Percentiles rank a stretch among this genome's conserved stretches.
Conservation (phyloP, 352 stramenopile species). For the Globisporangium yorkense region DNA sequence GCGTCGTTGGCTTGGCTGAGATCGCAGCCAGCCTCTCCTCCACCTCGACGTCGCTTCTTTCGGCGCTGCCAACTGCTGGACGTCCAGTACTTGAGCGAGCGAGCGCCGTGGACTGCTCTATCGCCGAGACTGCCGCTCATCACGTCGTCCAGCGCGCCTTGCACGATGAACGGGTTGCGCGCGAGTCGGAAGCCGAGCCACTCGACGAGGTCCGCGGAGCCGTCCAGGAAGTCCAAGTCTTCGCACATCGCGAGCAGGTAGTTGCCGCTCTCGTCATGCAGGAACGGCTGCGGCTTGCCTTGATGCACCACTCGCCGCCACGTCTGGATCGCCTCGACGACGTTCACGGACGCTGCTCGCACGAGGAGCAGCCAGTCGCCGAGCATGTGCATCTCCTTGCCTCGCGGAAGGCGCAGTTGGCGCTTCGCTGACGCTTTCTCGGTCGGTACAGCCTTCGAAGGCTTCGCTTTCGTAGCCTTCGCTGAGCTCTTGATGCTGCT, state of each 20-base stretch:
- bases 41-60: neutral
- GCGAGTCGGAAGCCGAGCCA: slow-evolving; percentile 50
- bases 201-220: slow-evolving; percentile 25
- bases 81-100: slow-evolving; percentile 24
- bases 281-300: slow-evolving; percentile 26
- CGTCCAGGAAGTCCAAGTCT: slow-evolving; percentile 49
- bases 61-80: slow-evolving; percentile 18
- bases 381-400: slow-evolving; percentile 49
- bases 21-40: neutral
- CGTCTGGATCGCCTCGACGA: slow-evolving; percentile 38
- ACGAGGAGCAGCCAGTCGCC: slow-evolving; percentile 48
- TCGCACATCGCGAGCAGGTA: slow-evolving; percentile 53
- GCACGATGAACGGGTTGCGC: slow-evolving; percentile 52
- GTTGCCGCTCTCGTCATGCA: slow-evolving; percentile 22
- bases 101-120: slow-evolving; percentile 11
- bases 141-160: slow-evolving; percentile 24
- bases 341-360: slow-evolving; percentile 47
- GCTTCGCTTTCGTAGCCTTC: neutral
- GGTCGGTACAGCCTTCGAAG: neutral
- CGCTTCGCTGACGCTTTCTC: neutral
- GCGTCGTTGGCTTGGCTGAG: neutral
- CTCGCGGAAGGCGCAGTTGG: slow-evolving; percentile 13
- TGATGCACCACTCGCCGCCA: slow-evolving; percentile 39
- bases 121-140: slow-evolving; percentile 12
- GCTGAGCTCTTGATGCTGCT: neutral